Evolutionary conservation across 2,329 filamentous ascomycete genomes (phyloP), one percentile per base, ranked within the genome.

Genomic region (Alternaria sp.): DNA sequence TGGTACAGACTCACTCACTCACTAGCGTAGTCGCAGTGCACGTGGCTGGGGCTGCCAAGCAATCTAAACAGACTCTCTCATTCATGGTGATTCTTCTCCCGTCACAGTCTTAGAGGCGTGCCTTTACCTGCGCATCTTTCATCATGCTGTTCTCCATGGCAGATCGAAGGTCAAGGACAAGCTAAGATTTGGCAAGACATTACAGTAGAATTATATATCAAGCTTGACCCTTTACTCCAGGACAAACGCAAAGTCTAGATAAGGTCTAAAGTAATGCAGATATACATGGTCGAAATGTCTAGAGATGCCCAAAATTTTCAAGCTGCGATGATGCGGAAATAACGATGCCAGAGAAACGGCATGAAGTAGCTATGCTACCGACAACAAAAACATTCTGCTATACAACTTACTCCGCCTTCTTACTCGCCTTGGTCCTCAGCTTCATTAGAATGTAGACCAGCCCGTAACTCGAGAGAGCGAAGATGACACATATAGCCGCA

Each of bases 401-500:
- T 9, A 4, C 33, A 39, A 14, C 17, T 39, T 63, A 67, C 68
- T 78, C 73, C 3, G 77, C 78, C 68, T 74, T 79, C 74, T 79
- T 80, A 17, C 66, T 72, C 11, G 70, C 66, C 72, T 80, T 80
- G 8, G 77, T 80, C 63, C 78, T 72, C 51, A 79, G 44, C 71
- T 79, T 80, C 78, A 80, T 80, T 33, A 79, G 63, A 28, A 68
- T 48, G 62, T 78, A 84, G 2, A 83, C 82, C 57, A 83, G 53
- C 2, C 72, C 77, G 60, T 89, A 89, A 1, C 81, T 84, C 54
- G 80, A 83, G 37, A 85, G 58, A 1, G 79, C 83, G 63, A 88
- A 88, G 5, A 86, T 76, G 1, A 83, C 83, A 3, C 84, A 81
- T 46, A 90, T 86, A 0, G 70, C 88, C 0, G 85, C 85, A 73